These are phyloP conservation scores for Colletotrichum gigasporum DNA, from an alignment of 2,329 filamentous ascomycete species.

Conservation along the genomic window DNA sequence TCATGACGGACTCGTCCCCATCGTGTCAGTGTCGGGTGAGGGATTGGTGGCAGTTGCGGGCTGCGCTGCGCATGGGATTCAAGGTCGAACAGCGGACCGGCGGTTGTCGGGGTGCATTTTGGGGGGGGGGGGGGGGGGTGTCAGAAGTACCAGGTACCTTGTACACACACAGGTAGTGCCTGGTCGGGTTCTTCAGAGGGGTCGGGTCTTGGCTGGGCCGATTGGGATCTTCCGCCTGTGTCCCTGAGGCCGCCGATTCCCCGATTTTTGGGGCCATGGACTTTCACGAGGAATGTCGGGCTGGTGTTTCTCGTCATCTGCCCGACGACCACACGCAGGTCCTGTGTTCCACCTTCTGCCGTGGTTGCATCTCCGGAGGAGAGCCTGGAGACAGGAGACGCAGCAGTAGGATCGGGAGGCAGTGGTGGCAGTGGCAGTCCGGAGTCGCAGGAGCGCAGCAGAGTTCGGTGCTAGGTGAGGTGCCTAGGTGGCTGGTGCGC, in stretches of 20 bases:
- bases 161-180: background rate
- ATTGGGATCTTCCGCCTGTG: conserved; percentile 12
- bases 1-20: background rate
- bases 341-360: too few species aligned
- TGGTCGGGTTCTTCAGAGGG: background rate
- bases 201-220: background rate
- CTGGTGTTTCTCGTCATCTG: too few species aligned
- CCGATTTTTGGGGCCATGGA: background rate
- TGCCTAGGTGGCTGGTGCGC: conserved; percentile 13
- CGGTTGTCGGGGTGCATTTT: conserved; percentile 19
- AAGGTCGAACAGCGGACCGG: conserved; percentile 9
- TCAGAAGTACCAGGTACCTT: conserved; percentile 22
- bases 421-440: too few species aligned
- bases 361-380: too few species aligned
- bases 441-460: too few species aligned
- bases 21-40: background rate
- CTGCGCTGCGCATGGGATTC: conserved; percentile 17
- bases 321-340: too few species aligned
- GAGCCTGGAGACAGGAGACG: too few species aligned
- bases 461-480: too few species aligned
- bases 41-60: background rate
- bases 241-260: background rate
- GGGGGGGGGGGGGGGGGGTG: background rate
- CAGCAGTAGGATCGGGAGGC: too few species aligned
- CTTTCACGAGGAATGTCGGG: background rate